Evolutionary conservation across 352 stramenopile genomes (phyloP).

Genomic region (Globisporangium irregulare): DNA sequence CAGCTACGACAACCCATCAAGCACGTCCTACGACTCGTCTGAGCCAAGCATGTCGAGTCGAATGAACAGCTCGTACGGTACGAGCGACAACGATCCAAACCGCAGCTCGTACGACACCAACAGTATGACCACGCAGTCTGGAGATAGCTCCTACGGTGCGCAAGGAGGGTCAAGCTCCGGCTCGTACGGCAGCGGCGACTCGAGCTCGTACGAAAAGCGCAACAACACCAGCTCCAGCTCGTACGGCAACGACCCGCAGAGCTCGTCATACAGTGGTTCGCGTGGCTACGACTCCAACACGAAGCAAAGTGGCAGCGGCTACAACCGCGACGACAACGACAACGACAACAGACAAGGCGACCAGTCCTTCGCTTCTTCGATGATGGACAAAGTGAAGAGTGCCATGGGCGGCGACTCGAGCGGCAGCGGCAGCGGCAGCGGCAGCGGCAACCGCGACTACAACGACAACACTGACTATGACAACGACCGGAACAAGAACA

Average conservation of each 20-base stretch:
- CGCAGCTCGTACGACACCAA: conserved; percentile 2
- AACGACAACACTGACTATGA: not conserved
- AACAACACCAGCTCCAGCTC: no score
- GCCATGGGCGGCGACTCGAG: not conserved
- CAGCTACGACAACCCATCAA: not conserved
- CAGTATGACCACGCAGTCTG: not conserved
- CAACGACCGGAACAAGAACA: not conserved
- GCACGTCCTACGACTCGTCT: no score
- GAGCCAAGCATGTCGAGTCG: not conserved
- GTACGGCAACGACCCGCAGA: no score
- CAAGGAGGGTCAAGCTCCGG: not conserved
- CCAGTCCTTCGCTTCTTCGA: conserved; percentile 1
- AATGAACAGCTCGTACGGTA: conserved; percentile 1
- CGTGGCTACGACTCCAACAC: not conserved
- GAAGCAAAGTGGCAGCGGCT: conserved; percentile 1
- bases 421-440: not conserved
- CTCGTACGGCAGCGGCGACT: not conserved
- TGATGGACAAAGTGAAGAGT: conserved; percentile 8
- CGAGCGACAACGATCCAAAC: conserved; percentile 3
- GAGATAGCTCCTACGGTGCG: not conserved
- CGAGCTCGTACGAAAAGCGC: not conserved
- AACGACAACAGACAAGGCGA: not conserved
- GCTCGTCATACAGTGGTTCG: no score
- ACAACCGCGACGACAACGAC: not conserved
- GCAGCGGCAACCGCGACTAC: no score